Percentiles rank a stretch among this genome's conserved stretches.
These are phyloP conservation scores for Helminthosporium solani DNA, from an alignment of 2,329 filamentous ascomycete species.

Conservation along the genomic window DNA sequence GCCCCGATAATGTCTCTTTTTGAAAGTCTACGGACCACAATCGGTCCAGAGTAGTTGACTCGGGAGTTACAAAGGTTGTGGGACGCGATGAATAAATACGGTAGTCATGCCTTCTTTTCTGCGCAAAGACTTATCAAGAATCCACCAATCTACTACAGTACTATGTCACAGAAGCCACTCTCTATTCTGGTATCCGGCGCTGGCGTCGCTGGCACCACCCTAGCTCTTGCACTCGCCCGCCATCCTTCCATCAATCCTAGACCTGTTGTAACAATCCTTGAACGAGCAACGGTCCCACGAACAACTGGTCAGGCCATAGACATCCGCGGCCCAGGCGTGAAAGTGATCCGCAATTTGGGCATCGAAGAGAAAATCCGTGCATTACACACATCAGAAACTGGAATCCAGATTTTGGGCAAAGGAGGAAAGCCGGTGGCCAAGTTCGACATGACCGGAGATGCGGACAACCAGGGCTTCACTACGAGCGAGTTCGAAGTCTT, in stretches of 20 bases:
- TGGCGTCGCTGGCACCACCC: constrained; percentile 38
- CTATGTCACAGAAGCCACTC: no score
- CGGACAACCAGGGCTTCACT: constrained; percentile 42
- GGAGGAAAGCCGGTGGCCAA: constrained; percentile 25
- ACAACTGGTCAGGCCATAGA: constrained; percentile 57
- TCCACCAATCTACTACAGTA: no score
- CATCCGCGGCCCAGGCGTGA: constrained; percentile 53
- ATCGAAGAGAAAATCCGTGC: constrained; percentile 46
- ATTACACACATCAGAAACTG: constrained; percentile 50
- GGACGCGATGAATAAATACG: no score
- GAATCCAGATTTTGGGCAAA: constrained; percentile 44
- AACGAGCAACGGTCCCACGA: constrained; percentile 46
- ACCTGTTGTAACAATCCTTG: constrained; percentile 42
- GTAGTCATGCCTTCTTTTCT: no score
- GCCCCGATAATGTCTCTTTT: no score
- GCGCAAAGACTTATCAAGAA: no score
- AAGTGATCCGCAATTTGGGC: constrained; percentile 55
- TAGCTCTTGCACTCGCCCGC: constrained; percentile 55
- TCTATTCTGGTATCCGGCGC: constrained; percentile 31
- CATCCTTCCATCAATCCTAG: constrained; percentile 22
- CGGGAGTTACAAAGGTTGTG: no score
- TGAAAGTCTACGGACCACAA: no score
- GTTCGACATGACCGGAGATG: constrained; percentile 41
- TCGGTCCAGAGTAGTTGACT: no score
- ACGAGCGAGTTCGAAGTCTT: constrained; percentile 63